A percentile compares a stretch with the other conserved stretches of the same genome.
Conservation (phyloP, 768 basidiomycete genomes). For the Cyclocybe cylindracea region DNA sequence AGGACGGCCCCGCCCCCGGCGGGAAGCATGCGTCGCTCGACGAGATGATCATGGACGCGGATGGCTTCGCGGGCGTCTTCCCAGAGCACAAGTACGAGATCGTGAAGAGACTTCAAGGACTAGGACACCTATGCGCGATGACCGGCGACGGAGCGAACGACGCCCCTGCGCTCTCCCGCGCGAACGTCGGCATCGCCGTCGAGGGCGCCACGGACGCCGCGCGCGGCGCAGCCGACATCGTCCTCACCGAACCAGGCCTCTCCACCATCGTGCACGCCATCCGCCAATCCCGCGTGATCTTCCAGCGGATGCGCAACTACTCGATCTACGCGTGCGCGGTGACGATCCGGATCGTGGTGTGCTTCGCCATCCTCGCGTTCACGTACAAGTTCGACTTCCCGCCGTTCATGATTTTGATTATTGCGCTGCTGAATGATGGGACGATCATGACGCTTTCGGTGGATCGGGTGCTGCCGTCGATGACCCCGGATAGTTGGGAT, state of each 20-base stretch:
- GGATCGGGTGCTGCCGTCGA: slow-evolving; percentile 93
- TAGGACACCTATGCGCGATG: slow-evolving; percentile 97
- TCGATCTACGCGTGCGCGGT: slow-evolving; percentile 95
- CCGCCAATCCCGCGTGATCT: slow-evolving; percentile 96
- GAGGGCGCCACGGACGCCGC: slow-evolving; percentile 99
- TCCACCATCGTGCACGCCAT: slow-evolving; percentile 99
- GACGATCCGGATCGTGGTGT: slow-evolving; percentile 98
- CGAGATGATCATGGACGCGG: slow-evolving; percentile 99
- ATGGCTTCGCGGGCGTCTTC: slow-evolving; percentile 99
- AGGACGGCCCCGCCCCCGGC: slow-evolving; percentile 90
- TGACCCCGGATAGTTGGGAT: slow-evolving; percentile 95
- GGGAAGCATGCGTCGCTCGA: slow-evolving; percentile 84
- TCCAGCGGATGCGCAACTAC: slow-evolving; percentile 99
- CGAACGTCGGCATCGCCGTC: slow-evolving; percentile 99
- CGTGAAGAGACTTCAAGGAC: slow-evolving; percentile 95
- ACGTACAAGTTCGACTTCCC: slow-evolving; percentile 99
- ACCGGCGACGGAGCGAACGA: slow-evolving; percentile 99
- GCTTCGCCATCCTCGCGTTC: slow-evolving; percentile 94
- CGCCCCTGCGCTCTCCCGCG: slow-evolving; percentile 95
- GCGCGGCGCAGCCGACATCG: slow-evolving; percentile 97
- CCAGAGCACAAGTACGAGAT: slow-evolving; percentile 99
- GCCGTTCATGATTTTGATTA: slow-evolving; percentile 99
- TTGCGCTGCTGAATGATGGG: slow-evolving; percentile 95
- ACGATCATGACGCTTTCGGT: slow-evolving; percentile 99
- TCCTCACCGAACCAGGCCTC: slow-evolving; percentile 96